Conservation (phyloP, 495 filamentous ascomycete genomes). For the Parathielavia hyrcaniae region DNA sequence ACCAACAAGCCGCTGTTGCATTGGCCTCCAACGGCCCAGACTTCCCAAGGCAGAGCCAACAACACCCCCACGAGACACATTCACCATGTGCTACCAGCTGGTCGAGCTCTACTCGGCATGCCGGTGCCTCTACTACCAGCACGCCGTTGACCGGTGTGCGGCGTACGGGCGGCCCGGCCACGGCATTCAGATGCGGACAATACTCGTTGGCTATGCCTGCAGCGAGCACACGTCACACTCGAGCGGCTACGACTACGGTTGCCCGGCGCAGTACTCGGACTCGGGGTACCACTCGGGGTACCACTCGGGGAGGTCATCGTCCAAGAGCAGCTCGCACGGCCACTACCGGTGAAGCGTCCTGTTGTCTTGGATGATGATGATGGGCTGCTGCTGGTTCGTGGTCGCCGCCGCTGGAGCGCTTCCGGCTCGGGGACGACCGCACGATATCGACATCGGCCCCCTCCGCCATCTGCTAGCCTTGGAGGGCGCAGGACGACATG, state of each 20-base stretch:
- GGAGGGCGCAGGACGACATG: not conserved
- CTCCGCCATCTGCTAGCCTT: slow-evolving; percentile 25
- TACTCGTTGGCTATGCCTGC: slow-evolving; percentile 76
- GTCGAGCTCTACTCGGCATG: slow-evolving; percentile 77
- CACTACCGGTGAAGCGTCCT: slow-evolving; percentile 47
- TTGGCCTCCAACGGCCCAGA: not conserved
- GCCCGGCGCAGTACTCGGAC: slow-evolving; percentile 41
- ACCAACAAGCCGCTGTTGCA: not conserved
- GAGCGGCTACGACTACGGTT: slow-evolving; percentile 21
- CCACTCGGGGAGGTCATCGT: slow-evolving; percentile 40
- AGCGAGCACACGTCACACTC: slow-evolving; percentile 32
- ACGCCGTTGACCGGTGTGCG: slow-evolving; percentile 71
- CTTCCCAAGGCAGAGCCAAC: not conserved
- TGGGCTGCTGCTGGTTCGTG: slow-evolving; percentile 42
- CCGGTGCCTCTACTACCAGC: slow-evolving; percentile 77
- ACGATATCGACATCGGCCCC: slow-evolving; percentile 43
- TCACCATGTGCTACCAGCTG: slow-evolving; percentile 67
- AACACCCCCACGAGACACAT: not conserved
- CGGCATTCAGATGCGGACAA: slow-evolving; percentile 62
- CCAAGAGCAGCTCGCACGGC: slow-evolving; percentile 38
- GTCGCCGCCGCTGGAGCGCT: slow-evolving; percentile 38
- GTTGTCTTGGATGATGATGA: slow-evolving; percentile 53
- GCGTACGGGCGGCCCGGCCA: slow-evolving; percentile 66
- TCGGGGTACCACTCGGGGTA: slow-evolving; percentile 53
- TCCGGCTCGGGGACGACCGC: slow-evolving; percentile 42